Conservation (phyloP, 129 eudicot species). For the Flaveria robusta region DNA sequence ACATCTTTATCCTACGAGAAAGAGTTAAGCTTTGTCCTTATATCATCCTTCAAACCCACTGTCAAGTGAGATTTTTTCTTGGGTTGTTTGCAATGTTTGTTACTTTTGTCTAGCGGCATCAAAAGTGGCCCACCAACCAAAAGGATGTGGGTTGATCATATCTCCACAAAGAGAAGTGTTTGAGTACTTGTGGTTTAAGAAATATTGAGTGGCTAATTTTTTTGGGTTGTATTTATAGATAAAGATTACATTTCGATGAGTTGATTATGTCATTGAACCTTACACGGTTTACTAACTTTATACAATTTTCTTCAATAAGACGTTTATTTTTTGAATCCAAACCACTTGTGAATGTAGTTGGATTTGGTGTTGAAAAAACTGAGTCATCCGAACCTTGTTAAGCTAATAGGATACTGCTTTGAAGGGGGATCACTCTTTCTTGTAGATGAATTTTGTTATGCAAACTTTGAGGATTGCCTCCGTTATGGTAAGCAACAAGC, state of each 20-base stretch:
- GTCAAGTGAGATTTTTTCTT: too few relatives aligned
- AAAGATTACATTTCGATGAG: not conserved
- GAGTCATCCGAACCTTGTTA: constrained; percentile 77
- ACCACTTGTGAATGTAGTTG: constrained; percentile 48
- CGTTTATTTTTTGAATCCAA: not conserved
- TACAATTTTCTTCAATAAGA: not conserved
- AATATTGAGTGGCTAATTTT: not conserved
- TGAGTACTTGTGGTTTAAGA: not conserved
- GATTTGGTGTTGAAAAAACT: constrained; percentile 69
- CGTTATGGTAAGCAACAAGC: constrained; percentile 20
- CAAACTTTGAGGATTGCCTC: constrained; percentile 53
- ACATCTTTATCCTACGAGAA: too few relatives aligned
- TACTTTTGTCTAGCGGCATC: too few relatives aligned
- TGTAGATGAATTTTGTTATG: constrained; percentile 72
- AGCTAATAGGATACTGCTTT: constrained; percentile 74
- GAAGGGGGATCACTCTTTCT: constrained; percentile 71
- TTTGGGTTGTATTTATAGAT: not conserved
- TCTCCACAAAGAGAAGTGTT: too few relatives aligned
- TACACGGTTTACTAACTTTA: too few relatives aligned
- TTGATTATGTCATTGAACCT: not conserved
- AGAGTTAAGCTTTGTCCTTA: too few relatives aligned
- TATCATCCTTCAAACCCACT: too few relatives aligned
- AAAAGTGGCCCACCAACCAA: too few relatives aligned
- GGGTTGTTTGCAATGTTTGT: too few relatives aligned
- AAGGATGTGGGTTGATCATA: too few relatives aligned